These are phyloP conservation scores for Linum tenue DNA, from an alignment of 345 rosid genomes.

Conservation along the genomic window DNA sequence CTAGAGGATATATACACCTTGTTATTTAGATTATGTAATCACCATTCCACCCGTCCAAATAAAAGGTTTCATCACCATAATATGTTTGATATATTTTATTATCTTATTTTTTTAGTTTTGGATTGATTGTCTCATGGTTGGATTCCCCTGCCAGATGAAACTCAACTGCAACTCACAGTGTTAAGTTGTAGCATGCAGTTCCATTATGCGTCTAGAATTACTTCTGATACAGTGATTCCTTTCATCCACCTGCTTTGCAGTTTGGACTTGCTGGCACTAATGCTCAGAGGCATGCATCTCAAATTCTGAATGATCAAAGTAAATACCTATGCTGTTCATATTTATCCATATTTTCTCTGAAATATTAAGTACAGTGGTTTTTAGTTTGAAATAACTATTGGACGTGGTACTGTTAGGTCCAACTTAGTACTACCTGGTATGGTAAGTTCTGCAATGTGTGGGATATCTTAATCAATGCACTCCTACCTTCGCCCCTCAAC, in stretches of 20 bases:
- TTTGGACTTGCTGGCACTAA: constrained; percentile 64
- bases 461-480: neutral
- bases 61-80: no score
- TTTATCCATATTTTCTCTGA: neutral
- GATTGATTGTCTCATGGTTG: no score
- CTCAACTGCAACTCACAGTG: no score
- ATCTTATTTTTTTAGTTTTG: no score
- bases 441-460: neutral
- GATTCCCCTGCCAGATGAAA: no score
- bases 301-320: constrained; percentile 73
- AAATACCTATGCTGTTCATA: constrained; percentile 17
- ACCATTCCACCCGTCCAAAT: no score
- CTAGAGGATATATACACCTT: no score
- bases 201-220: neutral
- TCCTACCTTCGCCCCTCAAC: neutral
- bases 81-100: no score
- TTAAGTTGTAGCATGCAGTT: neutral
- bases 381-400: neutral
- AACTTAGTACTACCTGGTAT: neutral
- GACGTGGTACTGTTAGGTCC: neutral
- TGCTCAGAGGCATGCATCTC: constrained; percentile 69
- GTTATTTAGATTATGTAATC: no score
- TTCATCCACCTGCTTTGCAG: constrained; percentile 33
- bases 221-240: neutral
- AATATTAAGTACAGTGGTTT: neutral